Evolutionary conservation across 805 yeast species (phyloP), one percentile per base, ranked within the genome.

Genomic region (Metschnikowia matae): DNA sequence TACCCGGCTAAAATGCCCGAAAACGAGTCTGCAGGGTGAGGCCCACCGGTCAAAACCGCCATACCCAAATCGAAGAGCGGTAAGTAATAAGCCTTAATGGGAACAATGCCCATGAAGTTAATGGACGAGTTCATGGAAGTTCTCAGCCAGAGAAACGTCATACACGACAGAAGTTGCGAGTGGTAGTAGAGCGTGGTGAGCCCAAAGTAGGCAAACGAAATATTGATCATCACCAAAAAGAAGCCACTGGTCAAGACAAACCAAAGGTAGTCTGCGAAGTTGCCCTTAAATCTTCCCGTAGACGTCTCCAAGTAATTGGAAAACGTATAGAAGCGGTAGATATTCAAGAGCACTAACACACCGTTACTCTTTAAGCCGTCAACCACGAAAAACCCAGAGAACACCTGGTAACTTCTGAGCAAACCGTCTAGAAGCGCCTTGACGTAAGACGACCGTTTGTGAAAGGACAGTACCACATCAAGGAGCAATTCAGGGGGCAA

Each of bases 71-170:
- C 67, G 56, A 69, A 70, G 15, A 72, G 56, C 53, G 87, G 81
- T 57, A 80, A 64, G 57, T 83, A 70, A 58, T 84, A 73, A 47
- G 86, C 81, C 65, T 79, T 69, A 59, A 80, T 67, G 53, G 85
- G 78, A 65, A 80, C 59, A 59, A 78, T 54, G 5, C 75, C 75
- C 60, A 81, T 72, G 58, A 82, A 81, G 60, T 77, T 77, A 39
- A 82, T 79, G 26, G 73, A 70, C 31, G 77, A 71, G 61, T 80
- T 75, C 62, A 81, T 76, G 62, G 74, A 78, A 17, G 75, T 71
- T 39, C 85, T 67, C 26, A 85, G 78, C 87, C 88, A 84, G 21
- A 83, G 75, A 59, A 74, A 81, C 3, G 84, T 79, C 42, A 83
- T 69, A 43, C 85, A 80, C 15, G 81, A 74, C 36, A 79, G 61